Evolutionary conservation across 2,329 filamentous ascomycete species (phyloP), one percentile per base, ranked within the genome.

Genomic region (Capronia coronata): DNA sequence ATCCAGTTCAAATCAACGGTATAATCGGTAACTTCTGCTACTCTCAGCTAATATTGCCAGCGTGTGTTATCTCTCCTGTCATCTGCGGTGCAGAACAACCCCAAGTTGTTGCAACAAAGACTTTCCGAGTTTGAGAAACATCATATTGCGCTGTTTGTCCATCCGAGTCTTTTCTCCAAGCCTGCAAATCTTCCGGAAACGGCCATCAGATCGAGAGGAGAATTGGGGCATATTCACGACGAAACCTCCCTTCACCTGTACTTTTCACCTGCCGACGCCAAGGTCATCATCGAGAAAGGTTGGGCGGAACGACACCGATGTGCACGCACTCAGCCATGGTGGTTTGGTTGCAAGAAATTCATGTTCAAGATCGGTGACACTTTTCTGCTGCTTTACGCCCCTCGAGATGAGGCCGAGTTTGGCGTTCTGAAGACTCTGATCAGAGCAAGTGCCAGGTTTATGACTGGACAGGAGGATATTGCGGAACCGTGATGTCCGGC

Each of bases 161-260:
- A 56, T 43, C 51, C 48, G 14, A 42, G 18, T 21, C 43, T 56
- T 22, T 39, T 54, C 13, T 32, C 50, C n/a, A 49, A 51, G 8
- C 18, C 48, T 11, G 34, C 38, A 16, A 51, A 45, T 25, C 41
- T 54, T 16, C 77, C 79, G 23, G 86, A 81, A 9, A 87, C 84
- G 59, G 51, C 51, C 10, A 45, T 29, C 3, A 37, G 49, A 14
- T 46, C 57, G 49, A 79, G 83, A 58, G 87, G 87, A n/a, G 88
- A 94, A 68, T 78, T 94, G 37, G 85, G 80, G 60, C 88, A 94
- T 65, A 79, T 87, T 9, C 88, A 94, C 67, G 82, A 76, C 19
- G 87, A 93, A 58, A 79, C 84, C 53, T 85, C 81, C 2, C 73
- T 93, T 75, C 88, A 94, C 66, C 73, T 93, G 69, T 86, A 81